A percentile compares a stretch with the other conserved stretches of the same genome.
These are phyloP conservation scores for Litsea cubeba DNA, from an alignment of 164 flowering plant species.

Conservation along the genomic window DNA sequence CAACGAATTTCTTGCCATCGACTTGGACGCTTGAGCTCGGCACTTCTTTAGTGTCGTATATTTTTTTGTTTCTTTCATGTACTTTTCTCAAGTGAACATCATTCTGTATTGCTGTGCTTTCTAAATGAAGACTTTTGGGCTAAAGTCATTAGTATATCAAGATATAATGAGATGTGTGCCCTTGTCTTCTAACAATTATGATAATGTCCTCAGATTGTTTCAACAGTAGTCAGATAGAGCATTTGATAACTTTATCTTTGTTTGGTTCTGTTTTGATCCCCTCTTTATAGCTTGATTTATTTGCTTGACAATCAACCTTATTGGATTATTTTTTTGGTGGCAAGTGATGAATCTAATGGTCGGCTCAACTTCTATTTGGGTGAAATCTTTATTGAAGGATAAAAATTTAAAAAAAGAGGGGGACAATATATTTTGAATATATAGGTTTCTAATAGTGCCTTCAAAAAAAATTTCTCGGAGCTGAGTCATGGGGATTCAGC, in stretches of 20 bases:
- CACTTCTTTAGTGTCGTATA: conserved; percentile 70
- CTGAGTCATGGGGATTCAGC: too few relatives aligned
- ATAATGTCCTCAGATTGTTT: neutral
- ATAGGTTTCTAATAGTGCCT: too few relatives aligned
- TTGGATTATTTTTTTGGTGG: too few relatives aligned
- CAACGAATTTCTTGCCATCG: conserved; percentile 52
- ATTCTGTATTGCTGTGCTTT: neutral
- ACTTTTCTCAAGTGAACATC: conserved; percentile 73
- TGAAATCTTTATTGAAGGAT: too few relatives aligned
- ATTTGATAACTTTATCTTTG: neutral
- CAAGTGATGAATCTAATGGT: too few relatives aligned
- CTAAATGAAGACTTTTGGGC: neutral
- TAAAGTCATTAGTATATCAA: neutral
- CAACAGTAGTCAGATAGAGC: neutral
- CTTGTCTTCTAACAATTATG: neutral
- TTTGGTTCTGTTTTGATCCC: neutral
- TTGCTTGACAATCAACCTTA: too few relatives aligned
- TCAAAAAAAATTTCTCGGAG: too few relatives aligned
- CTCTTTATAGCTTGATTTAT: neutral
- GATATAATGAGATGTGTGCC: neutral
- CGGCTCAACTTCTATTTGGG: too few relatives aligned
- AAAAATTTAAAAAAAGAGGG: too few relatives aligned
- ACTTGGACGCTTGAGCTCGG: conserved; percentile 92
- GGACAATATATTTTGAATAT: too few relatives aligned
- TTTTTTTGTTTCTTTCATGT: conserved; percentile 74